Evolutionary conservation across 2,329 filamentous ascomycete genomes (phyloP).

Genomic region (Colletotrichum caudatum): DNA sequence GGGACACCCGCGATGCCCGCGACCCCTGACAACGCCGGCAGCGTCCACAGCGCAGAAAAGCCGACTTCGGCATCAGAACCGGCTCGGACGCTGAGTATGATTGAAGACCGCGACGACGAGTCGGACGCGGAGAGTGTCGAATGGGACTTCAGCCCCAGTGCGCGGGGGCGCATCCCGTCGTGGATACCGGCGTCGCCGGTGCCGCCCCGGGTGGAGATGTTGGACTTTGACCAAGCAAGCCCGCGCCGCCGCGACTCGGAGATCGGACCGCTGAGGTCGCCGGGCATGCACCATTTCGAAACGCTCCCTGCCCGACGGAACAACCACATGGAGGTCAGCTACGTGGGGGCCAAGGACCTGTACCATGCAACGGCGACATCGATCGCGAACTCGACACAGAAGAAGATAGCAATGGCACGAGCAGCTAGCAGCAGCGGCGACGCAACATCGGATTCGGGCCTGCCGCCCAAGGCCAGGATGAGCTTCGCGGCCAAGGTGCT

Average conservation of each 20-base stretch:
- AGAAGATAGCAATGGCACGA: constrained; percentile 4
- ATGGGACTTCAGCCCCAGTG: constrained; percentile 37
- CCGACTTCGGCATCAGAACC: constrained; percentile 30
- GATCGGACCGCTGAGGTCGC: constrained; percentile 33
- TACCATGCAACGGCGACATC: constrained; percentile 46
- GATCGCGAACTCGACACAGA: constrained; percentile 40
- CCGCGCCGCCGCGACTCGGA: constrained; percentile 38
- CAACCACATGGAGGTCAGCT: constrained; percentile 41
- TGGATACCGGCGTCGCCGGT: constrained; percentile 41
- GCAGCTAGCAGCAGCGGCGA: constrained; percentile 4
- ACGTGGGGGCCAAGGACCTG: constrained; percentile 43
- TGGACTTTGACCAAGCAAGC: constrained; percentile 33
- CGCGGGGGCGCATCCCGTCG: constrained; percentile 26
- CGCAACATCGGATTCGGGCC: constrained; percentile 10
- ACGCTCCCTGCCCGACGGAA: constrained; percentile 39
- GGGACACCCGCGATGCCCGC: neutral
- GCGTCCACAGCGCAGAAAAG: constrained; percentile 14
- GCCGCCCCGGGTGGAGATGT: constrained; percentile 31
- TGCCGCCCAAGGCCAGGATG: constrained; percentile 22
- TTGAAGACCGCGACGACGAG: constrained; percentile 33
- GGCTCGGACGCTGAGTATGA: constrained; percentile 32
- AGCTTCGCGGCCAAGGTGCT: constrained; percentile 40
- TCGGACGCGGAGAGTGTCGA: constrained; percentile 34
- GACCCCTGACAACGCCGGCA: constrained; percentile 19
- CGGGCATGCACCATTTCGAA: constrained; percentile 43